These are phyloP conservation scores for Candida frijolesensis DNA, from an alignment of 1,139 yeast genomes.

Conservation along the genomic window DNA sequence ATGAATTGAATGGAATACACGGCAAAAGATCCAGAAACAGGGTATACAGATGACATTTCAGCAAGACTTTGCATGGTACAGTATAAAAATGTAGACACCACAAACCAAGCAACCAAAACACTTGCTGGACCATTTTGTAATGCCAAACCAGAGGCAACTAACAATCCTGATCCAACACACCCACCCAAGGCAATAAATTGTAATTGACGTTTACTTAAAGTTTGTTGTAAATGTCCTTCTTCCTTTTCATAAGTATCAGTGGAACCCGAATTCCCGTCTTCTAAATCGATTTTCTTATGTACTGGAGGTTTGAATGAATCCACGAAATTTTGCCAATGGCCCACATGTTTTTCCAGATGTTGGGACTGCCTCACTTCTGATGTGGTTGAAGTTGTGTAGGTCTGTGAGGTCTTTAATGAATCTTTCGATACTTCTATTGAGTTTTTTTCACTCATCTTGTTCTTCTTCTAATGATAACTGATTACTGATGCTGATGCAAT, in stretches of 20 bases:
- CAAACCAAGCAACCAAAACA: conserved; percentile 43
- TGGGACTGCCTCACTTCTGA: background rate
- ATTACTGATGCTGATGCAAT: background rate
- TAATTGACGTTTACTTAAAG: conserved; percentile 35
- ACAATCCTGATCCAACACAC: conserved; percentile 40
- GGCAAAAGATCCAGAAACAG: conserved; percentile 73
- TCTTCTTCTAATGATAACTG: background rate
- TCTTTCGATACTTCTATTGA: conserved; percentile 1
- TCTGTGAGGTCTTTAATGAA: background rate
- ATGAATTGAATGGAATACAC: conserved; percentile 56
- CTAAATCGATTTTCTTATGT: conserved; percentile 2
- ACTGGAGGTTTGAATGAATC: conserved; percentile 40
- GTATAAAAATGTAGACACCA: conserved; percentile 51
- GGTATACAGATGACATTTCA: conserved; percentile 66
- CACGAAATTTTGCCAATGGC: conserved; percentile 27
- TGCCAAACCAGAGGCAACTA: conserved; percentile 41
- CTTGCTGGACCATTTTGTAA: conserved; percentile 45
- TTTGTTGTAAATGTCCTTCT: conserved; percentile 23
- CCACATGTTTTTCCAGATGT: conserved; percentile 3
- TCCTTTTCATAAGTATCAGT: background rate
- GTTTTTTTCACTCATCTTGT: conserved; percentile 3
- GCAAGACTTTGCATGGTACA: conserved; percentile 71
- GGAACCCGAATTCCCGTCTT: conserved; percentile 1
- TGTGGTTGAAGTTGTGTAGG: background rate
- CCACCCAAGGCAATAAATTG: conserved; percentile 45